phyloP scores from a whole-genome alignment of 1,139 yeast genomes.

The Kodamaea ohmeri region DNA sequence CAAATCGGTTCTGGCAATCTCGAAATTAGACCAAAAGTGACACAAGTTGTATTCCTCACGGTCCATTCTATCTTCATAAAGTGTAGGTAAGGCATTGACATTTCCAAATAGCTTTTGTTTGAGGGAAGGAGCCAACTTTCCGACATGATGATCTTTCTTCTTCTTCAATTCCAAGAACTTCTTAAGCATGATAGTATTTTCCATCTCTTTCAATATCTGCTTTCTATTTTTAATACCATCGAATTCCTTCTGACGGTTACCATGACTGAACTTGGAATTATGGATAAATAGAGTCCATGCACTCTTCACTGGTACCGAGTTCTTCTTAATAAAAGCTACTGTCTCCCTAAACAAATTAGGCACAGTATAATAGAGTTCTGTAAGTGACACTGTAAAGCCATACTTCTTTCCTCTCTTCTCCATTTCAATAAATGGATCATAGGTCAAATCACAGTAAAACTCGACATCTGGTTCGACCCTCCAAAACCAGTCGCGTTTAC shows the following conservation, averaged over 20 bases:
- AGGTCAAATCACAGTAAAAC: conserved; percentile 84
- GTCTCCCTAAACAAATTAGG: conserved; percentile 79
- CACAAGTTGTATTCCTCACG: conserved; percentile 73
- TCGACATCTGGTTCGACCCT: conserved; percentile 89
- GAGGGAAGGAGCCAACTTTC: conserved; percentile 14
- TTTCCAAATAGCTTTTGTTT: conserved; percentile 23
- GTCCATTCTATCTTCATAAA: conserved; percentile 54
- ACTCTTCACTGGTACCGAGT: conserved; percentile 48
- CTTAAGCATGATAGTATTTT: conserved; percentile 26
- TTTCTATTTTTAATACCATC: conserved; percentile 19
- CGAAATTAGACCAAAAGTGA: conserved; percentile 94
- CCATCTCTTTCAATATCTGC: conserved; percentile 28
- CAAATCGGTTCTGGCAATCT: conserved; percentile 76
- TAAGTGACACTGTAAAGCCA: conserved; percentile 76
- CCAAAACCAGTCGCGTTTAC: conserved; percentile 84
- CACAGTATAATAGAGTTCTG: conserved; percentile 73
- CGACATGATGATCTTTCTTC: conserved; percentile 17
- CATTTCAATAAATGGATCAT: conserved; percentile 89
- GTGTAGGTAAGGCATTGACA: conserved; percentile 28
- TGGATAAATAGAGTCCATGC: conserved; percentile 57
- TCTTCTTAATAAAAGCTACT: conserved; percentile 50
- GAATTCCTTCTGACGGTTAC: conserved; percentile 22
- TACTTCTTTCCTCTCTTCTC: conserved; percentile 63
- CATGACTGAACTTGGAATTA: conserved; percentile 27
- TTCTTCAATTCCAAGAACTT: conserved; percentile 20